phyloP scores from a whole-genome alignment of 2,329 filamentous ascomycete genomes.

The Scedosporium dehoogii region DNA sequence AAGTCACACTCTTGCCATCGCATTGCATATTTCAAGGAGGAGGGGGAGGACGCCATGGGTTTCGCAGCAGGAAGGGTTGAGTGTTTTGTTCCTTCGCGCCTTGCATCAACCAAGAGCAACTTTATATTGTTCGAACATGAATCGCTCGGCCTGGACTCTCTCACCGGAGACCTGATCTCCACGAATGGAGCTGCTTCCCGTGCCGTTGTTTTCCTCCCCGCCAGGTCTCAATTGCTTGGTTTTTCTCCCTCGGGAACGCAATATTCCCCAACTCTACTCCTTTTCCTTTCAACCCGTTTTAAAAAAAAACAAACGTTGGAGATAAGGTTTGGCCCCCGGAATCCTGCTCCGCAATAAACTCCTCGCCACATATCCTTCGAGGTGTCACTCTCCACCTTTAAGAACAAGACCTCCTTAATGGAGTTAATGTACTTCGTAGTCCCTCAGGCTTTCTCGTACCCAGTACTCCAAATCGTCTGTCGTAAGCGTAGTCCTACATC shows the following conservation, averaged over 20 bases:
- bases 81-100: neutral
- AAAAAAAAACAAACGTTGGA: neutral
- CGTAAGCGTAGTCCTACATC: neutral
- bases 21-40: neutral
- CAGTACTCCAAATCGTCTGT: neutral
- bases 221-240: neutral
- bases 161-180: too few species aligned
- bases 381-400: neutral
- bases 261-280: neutral
- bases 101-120: neutral
- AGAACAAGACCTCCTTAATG: too few species aligned
- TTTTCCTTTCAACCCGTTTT: neutral
- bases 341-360: neutral
- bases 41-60: neutral
- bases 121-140: too few species aligned
- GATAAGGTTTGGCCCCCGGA: neutral
- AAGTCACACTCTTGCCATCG: neutral
- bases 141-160: too few species aligned
- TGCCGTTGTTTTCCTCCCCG: neutral
- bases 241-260: neutral
- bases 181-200: neutral
- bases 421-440: too few species aligned
- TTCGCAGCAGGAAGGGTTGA: neutral
- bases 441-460: neutral
- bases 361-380: neutral